Evolutionary conservation across 805 yeast species (phyloP), one percentile per base, ranked within the genome.

Genomic region (Kuraishia borneana): DNA sequence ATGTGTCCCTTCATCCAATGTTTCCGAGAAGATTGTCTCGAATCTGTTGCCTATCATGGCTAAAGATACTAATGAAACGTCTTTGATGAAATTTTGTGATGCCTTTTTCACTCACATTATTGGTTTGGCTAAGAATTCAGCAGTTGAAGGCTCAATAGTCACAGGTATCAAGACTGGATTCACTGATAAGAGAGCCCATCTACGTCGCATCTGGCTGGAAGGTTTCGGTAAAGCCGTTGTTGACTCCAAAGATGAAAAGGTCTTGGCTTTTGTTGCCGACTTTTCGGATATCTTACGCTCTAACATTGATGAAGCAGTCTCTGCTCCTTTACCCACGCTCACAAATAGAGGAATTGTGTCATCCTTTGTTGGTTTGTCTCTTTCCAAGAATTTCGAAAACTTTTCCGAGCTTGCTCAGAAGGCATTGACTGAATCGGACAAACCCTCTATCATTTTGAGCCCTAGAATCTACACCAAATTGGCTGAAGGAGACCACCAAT

Each of bases 61-160:
- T 0, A 87, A 83, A 44, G 97, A 89, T 46, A 71, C 75, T 31
- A 83, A 85, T 44, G 97, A 89, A 47, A 13, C 42, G 1, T 72
- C 83, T 1, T 60, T 87, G 26, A 38, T 58, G 3, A 57, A 62
- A 3, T 58, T 75, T 37, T 58, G 79, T 5, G 51, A 55, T 6
- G 68, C 80, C 0, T 65, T 74, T 35, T 62, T 75, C 26, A 40
- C 42, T 2, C 76, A 72, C 41, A 46, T 65, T 8, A 44, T 50
- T 8, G 41, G 14, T 28, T 38, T 19, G 3, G 46, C 45, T 2
- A 53, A 48, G 3, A 42, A 54, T 19, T 38, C 59, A 35, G 30
- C 55, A 45, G 34, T 52, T 34, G 41, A 20, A 2, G n/a, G n/a
- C n/a, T n/a, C n/a, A n/a, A n/a, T n/a, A n/a, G 8, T 25, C 13